Conservation (phyloP, 176 grass and related monocot species). For the Eragrostis nindensis region DNA sequence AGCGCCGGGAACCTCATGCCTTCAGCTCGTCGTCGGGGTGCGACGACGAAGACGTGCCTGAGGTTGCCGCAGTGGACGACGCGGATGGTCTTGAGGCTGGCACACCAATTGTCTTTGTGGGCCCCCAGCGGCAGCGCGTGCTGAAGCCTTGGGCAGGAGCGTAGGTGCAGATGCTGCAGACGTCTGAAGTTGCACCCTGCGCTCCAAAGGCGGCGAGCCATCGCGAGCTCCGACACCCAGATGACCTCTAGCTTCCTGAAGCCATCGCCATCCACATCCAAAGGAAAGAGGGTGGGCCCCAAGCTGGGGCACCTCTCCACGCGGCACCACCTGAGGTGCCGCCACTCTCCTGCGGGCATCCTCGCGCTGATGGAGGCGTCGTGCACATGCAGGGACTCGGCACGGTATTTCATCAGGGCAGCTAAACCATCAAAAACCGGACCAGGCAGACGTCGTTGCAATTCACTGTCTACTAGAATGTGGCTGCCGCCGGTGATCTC, state of each 20-base stretch:
- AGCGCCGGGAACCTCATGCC: not conserved
- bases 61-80: conserved; percentile 38
- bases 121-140: not conserved
- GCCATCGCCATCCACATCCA: fast-evolving
- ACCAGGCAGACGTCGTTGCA: too few species aligned
- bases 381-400: conserved; percentile 2
- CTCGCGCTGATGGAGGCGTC: not conserved
- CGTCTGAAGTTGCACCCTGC: fast-evolving
- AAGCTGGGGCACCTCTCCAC: conserved; percentile 26
- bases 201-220: not conserved
- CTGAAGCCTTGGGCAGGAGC: conserved; percentile 18
- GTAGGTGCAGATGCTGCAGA: not conserved
- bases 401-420: fast-evolving
- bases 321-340: not conserved
- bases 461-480: not conserved
- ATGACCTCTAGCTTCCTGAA: fast-evolving
- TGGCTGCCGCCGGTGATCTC: not conserved
- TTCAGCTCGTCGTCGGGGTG: fast-evolving
- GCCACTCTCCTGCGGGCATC: fast-evolving
- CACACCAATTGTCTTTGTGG: not conserved
- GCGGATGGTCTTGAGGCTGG: not conserved
- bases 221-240: not conserved
- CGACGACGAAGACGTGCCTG: not conserved
- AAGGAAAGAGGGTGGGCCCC: not conserved
- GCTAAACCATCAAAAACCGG: fast-evolving